A percentile compares a stretch with the other conserved stretches of the same genome.
Evolutionary conservation across 352 stramenopile species (phyloP).

Genomic region (Globisporangium mamillatum): DNA sequence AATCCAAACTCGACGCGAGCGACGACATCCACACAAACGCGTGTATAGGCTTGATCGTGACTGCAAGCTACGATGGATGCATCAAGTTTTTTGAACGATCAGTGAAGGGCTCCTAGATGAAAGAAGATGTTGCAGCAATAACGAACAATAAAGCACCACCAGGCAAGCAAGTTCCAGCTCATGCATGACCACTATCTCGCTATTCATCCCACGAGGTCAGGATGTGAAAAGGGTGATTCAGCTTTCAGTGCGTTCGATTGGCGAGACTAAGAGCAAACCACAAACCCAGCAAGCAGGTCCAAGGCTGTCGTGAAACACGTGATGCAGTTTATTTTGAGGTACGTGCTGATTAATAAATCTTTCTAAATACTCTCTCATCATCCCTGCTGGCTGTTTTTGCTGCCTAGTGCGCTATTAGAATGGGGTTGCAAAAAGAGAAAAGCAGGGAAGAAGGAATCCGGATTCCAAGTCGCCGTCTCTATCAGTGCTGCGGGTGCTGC

Average conservation of each 20-base stretch:
- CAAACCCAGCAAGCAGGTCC: background rate
- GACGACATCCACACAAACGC: slow-evolving; percentile 64
- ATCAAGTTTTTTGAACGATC: slow-evolving; percentile 79
- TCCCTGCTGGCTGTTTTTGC: slow-evolving; percentile 2
- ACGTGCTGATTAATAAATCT: slow-evolving; percentile 16
- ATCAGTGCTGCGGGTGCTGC: slow-evolving; percentile 30
- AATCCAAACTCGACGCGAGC: slow-evolving; percentile 59
- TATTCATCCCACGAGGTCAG: background rate
- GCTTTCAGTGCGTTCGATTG: background rate
- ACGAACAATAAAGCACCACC: background rate
- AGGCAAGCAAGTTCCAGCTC: background rate
- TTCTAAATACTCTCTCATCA: slow-evolving; percentile 17
- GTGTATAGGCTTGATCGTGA: slow-evolving; percentile 78
- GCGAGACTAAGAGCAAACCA: background rate
- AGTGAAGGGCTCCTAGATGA: slow-evolving; percentile 22
- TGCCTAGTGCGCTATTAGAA: slow-evolving; percentile 12
- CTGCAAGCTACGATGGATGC: slow-evolving; percentile 81
- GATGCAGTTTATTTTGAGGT: slow-evolving; percentile 7
- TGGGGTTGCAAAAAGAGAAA: background rate
- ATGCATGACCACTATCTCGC: background rate
- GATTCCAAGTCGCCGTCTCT: slow-evolving; percentile 1
- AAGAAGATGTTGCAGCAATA: background rate
- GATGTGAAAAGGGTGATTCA: background rate
- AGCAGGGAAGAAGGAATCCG: background rate
- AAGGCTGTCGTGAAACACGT: background rate